Conservation (phyloP, 257 asterid species). For the Plantago ovata region DNA sequence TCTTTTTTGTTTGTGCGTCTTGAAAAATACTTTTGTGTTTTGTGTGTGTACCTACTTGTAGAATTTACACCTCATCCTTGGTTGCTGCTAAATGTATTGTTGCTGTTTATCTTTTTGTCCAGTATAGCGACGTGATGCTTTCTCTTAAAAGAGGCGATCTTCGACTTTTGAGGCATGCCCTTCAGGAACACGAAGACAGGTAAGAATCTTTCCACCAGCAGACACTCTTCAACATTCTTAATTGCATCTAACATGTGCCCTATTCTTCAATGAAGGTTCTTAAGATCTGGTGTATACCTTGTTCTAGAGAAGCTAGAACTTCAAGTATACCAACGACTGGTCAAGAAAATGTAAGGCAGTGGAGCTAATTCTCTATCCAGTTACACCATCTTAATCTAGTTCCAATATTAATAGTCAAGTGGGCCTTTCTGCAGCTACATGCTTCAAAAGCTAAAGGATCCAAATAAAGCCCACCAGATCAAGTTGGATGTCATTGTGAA, state of each 20-base stretch:
- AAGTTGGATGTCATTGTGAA: constrained; percentile 81
- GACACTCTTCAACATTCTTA: constrained; percentile 5
- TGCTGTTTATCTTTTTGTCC: constrained; percentile 19
- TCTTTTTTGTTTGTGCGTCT: too few relatives aligned
- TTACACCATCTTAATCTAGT: constrained; percentile 1
- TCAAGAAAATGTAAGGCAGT: constrained; percentile 78
- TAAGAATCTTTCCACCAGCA: constrained; percentile 27
- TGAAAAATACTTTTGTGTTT: too few relatives aligned
- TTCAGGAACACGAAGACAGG: constrained; percentile 89
- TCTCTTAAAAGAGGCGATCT: constrained; percentile 94
- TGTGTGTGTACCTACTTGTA: too few relatives aligned
- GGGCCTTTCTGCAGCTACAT: constrained; percentile 46
- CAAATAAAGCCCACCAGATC: constrained; percentile 82
- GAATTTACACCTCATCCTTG: constrained; percentile 12
- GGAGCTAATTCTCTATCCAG: not conserved
- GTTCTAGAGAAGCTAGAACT: constrained; percentile 95
- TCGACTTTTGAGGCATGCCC: constrained; percentile 80
- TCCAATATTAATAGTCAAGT: constrained; percentile 4
- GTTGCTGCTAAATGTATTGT: constrained; percentile 5
- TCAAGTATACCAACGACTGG: constrained; percentile 87
- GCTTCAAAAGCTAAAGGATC: constrained; percentile 83
- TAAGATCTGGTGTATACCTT: constrained; percentile 91
- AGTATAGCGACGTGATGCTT: constrained; percentile 77
- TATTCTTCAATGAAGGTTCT: constrained; percentile 48
- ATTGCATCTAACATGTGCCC: constrained; percentile 1